Evolutionary conservation across 805 yeast species (phyloP), one percentile per base, ranked within the genome.

Genomic region (Cyberlindnera americana): DNA sequence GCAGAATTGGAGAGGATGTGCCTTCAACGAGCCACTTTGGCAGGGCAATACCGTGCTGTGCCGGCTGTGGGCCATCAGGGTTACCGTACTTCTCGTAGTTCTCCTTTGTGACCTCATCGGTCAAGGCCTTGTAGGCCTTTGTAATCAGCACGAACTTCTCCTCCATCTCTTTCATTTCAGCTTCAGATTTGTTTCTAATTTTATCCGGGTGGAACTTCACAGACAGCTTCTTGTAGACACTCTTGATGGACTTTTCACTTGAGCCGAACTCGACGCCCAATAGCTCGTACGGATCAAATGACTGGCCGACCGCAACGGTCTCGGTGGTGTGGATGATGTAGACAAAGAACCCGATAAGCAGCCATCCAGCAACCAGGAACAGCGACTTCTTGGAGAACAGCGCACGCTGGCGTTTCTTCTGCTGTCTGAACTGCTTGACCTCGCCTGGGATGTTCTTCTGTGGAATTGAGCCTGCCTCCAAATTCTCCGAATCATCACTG

Each of bases 21-120:
- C 95, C 89, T 48, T 88, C 96, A 22, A 95, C 85, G 46, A 93
- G 71, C 64, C 86, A 88, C 59, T 83, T 81, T 23, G 99, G 99
- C 49, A 93, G 66, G 0, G 98, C 99, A 61, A 93, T 89, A 46
- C 99, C 99, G 60, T 88, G 96, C 16, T 83, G 68, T 15, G 83
- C 73, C 19, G 86, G 86, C 62, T 87, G 95, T 29, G 95, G 96
- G 30, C 99, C 99, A 66, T 93, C 99, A 5, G 99, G 99, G 60
- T 95, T 96, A 35, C 99, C 99, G 56, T 83, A 93, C 52, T 77
- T 81, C 53, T 82, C 67, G 61, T 76, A 89, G 60, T 93, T 93
- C 52, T 85, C 86, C 53, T 78, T 83, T 3, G 86, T 79, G 10
- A 70, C 73, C 51, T 87, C 96, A 63, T 93, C 98, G 12, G 99